Evolutionary conservation across 73 alveolate genomes (phyloP).

Genomic region (Paramecium caudatum): DNA sequence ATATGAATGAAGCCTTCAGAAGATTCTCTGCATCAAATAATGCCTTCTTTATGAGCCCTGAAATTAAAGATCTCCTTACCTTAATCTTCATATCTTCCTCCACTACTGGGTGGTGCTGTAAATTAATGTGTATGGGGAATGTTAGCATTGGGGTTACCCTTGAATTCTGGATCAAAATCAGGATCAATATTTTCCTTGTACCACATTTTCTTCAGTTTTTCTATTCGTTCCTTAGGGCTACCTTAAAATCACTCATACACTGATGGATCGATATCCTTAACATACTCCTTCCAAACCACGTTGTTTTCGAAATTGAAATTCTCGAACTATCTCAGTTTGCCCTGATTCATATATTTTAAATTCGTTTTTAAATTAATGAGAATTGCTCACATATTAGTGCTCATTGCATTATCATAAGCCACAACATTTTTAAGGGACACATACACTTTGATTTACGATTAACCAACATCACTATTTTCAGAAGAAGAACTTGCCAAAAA

Average conservation of each 20-base stretch:
- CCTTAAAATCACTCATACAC: neutral
- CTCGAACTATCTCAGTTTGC: slow-evolving; percentile 9
- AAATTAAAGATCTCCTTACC: neutral
- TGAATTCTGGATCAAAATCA: slow-evolving; percentile 59
- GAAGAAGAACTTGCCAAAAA: slow-evolving; percentile 43
- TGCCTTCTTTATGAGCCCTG: neutral
- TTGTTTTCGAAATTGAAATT: slow-evolving; percentile 44
- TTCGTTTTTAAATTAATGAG: slow-evolving; percentile 28
- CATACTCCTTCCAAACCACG: slow-evolving; percentile 46
- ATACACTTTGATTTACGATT: too few species aligned
- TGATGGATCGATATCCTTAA: neutral
- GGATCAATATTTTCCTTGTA: slow-evolving; percentile 67
- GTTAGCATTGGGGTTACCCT: neutral
- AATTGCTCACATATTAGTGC: neutral
- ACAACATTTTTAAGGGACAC: neutral
- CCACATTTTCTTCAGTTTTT: slow-evolving; percentile 52
- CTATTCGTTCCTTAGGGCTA: slow-evolving; percentile 63
- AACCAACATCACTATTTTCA: slow-evolving; percentile 19
- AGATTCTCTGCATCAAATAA: slow-evolving; percentile 33
- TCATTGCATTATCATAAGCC: neutral
- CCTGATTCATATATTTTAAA: slow-evolving; percentile 30
- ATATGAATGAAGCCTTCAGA: slow-evolving; percentile 14
- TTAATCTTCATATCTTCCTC: too few species aligned
- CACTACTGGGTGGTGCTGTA: too few species aligned
- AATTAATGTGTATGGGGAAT: neutral